Conservation (phyloP, 2,329 filamentous ascomycete species). For the Cladophialophora yegresii region DNA sequence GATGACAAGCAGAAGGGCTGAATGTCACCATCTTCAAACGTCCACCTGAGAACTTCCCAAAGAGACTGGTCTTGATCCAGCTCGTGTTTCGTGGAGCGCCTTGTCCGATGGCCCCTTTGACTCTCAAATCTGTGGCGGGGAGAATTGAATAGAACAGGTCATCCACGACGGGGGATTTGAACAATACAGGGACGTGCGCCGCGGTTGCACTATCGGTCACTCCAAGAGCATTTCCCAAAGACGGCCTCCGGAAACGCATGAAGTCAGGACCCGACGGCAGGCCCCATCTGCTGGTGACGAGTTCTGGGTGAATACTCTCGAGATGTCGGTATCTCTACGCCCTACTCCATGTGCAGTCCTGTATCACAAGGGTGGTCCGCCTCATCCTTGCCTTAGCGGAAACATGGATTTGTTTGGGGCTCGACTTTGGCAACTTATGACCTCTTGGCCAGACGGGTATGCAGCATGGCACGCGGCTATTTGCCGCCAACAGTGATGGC, state of each 20-base stretch:
- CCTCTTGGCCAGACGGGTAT: background rate
- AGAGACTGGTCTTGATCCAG: background rate
- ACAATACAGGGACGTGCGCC: background rate
- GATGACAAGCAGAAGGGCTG: conserved; percentile 13
- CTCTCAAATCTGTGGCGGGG: background rate
- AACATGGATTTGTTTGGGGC: background rate
- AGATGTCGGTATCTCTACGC: background rate
- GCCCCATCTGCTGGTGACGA: background rate
- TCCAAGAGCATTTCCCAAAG: background rate
- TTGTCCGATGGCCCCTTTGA: background rate
- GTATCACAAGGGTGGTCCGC: background rate
- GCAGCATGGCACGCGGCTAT: background rate
- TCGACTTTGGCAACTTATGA: background rate
- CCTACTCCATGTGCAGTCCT: background rate
- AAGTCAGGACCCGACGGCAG: background rate
- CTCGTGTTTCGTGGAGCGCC: background rate
- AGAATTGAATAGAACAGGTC: background rate
- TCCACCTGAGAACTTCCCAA: background rate
- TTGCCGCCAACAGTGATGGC: too few relatives aligned
- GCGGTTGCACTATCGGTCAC: background rate
- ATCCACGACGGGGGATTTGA: background rate
- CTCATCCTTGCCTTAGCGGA: background rate
- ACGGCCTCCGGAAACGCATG: background rate
- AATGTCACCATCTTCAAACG: background rate
- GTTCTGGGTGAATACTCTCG: background rate